A percentile compares a stretch with the other conserved stretches of the same genome.
Conservation (phyloP, 2,329 filamentous ascomycete genomes). For the Rhynchosporium secalis region DNA sequence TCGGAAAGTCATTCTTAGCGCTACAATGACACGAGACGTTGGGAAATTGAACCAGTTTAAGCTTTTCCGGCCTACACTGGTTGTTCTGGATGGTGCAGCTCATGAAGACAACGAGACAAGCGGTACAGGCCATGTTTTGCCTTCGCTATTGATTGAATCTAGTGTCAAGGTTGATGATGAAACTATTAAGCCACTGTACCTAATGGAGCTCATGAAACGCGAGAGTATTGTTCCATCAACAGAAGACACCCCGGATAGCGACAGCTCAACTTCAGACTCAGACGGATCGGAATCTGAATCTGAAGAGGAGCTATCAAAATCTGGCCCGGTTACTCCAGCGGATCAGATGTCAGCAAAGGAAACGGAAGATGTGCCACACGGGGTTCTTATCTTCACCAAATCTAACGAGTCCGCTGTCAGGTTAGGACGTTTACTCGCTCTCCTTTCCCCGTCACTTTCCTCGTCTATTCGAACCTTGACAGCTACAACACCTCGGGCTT, state of each 20-base stretch:
- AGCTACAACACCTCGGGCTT: conserved; percentile 72
- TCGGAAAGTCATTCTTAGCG: conserved; percentile 83
- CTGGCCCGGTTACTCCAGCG: neutral
- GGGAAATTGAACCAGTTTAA: conserved; percentile 74
- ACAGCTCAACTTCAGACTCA: conserved; percentile 23
- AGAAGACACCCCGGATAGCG: conserved; percentile 39
- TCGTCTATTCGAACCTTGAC: conserved; percentile 68
- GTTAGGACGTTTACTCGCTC: conserved; percentile 73
- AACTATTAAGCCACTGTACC: conserved; percentile 76
- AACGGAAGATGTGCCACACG: conserved; percentile 29
- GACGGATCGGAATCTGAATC: conserved; percentile 18
- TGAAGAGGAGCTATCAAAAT: conserved; percentile 1
- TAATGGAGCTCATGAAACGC: conserved; percentile 72
- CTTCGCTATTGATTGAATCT: conserved; percentile 61
- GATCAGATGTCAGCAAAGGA: neutral
- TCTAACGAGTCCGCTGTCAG: conserved; percentile 88
- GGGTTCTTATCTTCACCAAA: conserved; percentile 81
- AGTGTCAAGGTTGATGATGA: conserved; percentile 68
- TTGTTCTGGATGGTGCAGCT: conserved; percentile 64
- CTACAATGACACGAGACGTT: conserved; percentile 87
- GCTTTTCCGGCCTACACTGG: conserved; percentile 70
- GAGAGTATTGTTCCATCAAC: conserved; percentile 47
- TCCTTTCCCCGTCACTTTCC: conserved; percentile 62
- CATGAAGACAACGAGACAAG: conserved; percentile 33
- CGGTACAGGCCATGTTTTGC: conserved; percentile 55